A percentile compares a stretch with the other conserved stretches of the same genome.
These are phyloP conservation scores for Geotrichum ghanense DNA, from an alignment of 805 yeast genomes.

Conservation along the genomic window DNA sequence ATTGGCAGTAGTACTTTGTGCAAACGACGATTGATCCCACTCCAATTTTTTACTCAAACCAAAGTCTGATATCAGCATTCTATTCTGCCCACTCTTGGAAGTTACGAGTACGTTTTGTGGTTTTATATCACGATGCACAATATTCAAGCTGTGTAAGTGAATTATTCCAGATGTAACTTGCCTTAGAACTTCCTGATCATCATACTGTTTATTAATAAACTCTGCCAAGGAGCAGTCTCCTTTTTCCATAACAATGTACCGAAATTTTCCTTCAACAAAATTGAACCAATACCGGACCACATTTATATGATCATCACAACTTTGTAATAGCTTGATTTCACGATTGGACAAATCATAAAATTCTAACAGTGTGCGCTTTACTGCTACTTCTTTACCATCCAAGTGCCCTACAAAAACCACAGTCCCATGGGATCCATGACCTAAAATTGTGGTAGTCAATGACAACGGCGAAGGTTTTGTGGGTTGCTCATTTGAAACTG, in stretches of 20 bases:
- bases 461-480: constrained; percentile 13
- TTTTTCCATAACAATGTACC: constrained; percentile 86
- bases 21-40: constrained; percentile 85
- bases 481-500: neutral
- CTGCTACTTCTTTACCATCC: constrained; percentile 90
- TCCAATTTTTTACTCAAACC: constrained; percentile 90
- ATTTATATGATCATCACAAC: constrained; percentile 93
- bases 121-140: constrained; percentile 89
- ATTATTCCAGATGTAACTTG: constrained; percentile 80
- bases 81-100: constrained; percentile 36
- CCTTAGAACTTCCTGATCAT: constrained; percentile 29
- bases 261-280: constrained; percentile 73
- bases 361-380: constrained; percentile 84
- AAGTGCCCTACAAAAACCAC: constrained; percentile 84
- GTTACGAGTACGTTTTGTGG: constrained; percentile 90
- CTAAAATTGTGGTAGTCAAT: constrained; percentile 66
- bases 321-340: constrained; percentile 77
- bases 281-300: constrained; percentile 89
- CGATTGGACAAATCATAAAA: constrained; percentile 90
- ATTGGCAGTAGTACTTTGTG: constrained; percentile 83
- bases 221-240: constrained; percentile 87
- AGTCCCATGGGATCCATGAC: constrained; percentile 95
- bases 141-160: constrained; percentile 78
- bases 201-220: constrained; percentile 39
- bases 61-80: constrained; percentile 85